Base-by-base conservation (phyloP, 495 filamentous ascomycete species). In the Lasiosphaeria ovina region DNA sequence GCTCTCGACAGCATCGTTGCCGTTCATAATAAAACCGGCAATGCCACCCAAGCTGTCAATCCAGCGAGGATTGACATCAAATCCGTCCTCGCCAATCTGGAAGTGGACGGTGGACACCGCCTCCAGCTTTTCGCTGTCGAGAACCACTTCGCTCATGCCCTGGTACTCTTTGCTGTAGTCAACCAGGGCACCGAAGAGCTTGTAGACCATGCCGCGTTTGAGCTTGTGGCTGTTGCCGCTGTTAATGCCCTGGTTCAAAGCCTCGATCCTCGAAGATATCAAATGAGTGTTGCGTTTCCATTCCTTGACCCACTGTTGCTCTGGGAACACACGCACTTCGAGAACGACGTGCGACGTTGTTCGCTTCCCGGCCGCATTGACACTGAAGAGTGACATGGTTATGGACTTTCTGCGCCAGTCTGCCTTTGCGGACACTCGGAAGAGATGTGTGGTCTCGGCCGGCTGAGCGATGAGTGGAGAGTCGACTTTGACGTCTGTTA, bases 21-120 rank as follows among this genome's bases (percentile, higher is more conserved):
- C 85, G 62, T 89, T 89, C 74, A 89, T 82, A 34, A 84, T 80
- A 67, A 90, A 90, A 3, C 87, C 87, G 24, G 84, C 79, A 10
- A 85, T 64, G 58, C 83, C 79, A 10, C 69, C 69, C 51, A 79
- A 57, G 51, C 80, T 83, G 65, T 88, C 86, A 47, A 87, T 85
- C 76, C 81, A 87, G 65, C 81, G 83, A 6, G 85, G 86, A 58
- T 80, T 81, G 56, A 78, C 79, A 32, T 78, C 73, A 65, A 81
- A 87, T 38, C 81, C 86, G 44, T 76, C 74, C 1, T 74, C 69
- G 40, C 49, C 52, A 1, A 34, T 51, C n/a, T 50, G 36, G 8
- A 74, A 57, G 10, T 16, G 35, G 11, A 74, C 60, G 12, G 59
- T 17, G 36, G 68, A 69, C 3, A 61, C 58, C 7, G 68, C 70